phyloP scores from a whole-genome alignment of 192 early-diverging fungal genomes.

The Coemansia sp. region DNA sequence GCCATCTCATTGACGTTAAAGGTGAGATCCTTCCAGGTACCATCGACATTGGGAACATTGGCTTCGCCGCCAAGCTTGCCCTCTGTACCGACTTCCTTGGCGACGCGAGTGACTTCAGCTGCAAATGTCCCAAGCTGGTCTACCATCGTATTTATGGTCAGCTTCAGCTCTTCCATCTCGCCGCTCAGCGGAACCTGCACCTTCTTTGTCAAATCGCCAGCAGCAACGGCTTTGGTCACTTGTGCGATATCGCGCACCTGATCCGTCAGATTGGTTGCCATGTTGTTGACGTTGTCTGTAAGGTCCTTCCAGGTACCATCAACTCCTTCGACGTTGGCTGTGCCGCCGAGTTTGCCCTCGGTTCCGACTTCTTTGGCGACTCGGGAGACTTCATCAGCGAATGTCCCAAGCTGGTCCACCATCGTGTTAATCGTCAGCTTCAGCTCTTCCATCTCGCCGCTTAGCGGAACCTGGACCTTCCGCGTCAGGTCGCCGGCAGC shows the following conservation, averaged over 20 bases:
- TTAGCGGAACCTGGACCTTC: slow-evolving; percentile 55
- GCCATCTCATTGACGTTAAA: slow-evolving; percentile 74
- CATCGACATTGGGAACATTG: slow-evolving; percentile 59
- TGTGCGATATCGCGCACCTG: slow-evolving; percentile 62
- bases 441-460: slow-evolving; percentile 16
- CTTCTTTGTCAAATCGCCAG: slow-evolving; percentile 59
- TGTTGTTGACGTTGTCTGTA: slow-evolving; percentile 67
- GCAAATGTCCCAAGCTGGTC: slow-evolving; percentile 66
- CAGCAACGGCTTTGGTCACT: slow-evolving; percentile 60
- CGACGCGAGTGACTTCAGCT: slow-evolving; percentile 64
- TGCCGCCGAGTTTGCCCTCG: slow-evolving; percentile 56
- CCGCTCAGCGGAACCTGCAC: slow-evolving; percentile 65
- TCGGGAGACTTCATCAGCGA: slow-evolving; percentile 66
- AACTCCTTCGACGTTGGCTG: slow-evolving; percentile 56
- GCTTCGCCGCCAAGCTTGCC: slow-evolving; percentile 61
- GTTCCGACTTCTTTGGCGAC: slow-evolving; percentile 66
- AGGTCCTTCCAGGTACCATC: slow-evolving; percentile 66
- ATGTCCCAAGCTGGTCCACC: slow-evolving; percentile 51
- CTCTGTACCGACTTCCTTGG: slow-evolving; percentile 63
- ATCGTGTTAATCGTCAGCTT: slow-evolving; percentile 16
- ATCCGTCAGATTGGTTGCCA: slow-evolving; percentile 64
- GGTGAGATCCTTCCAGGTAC: slow-evolving; percentile 67
- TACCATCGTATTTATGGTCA: slow-evolving; percentile 67
- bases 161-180: slow-evolving; percentile 66
- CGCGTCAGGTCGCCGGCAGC: slow-evolving; percentile 59